Percentiles rank a stretch among this genome's conserved stretches.
phyloP scores from a whole-genome alignment of 192 early-diverging fungal species.

The Podila clonocystis region DNA sequence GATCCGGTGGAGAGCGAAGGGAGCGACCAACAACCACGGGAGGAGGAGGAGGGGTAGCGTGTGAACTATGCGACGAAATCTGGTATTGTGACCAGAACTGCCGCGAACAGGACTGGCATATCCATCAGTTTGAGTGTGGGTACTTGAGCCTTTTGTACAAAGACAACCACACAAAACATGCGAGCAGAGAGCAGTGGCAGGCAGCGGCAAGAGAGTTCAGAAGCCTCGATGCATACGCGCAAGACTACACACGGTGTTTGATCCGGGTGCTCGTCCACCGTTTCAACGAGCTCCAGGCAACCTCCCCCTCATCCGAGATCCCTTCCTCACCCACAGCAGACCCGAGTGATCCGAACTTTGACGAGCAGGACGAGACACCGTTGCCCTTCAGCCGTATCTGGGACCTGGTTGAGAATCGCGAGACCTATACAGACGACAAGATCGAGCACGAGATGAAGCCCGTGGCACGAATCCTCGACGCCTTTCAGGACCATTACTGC shows the following conservation, averaged over 20 bases:
- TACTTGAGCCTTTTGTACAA: slow-evolving; percentile 4
- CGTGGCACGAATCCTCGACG: slow-evolving; percentile 21
- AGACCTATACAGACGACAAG: not conserved
- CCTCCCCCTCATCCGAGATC: not conserved
- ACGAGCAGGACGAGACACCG: not conserved
- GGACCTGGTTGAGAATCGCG: slow-evolving; percentile 11
- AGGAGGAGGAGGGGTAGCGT: not conserved
- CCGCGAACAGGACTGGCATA: slow-evolving; percentile 8
- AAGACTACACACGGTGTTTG: slow-evolving; percentile 16
- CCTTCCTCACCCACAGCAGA: not conserved
- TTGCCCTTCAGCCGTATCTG: slow-evolving; percentile 1
- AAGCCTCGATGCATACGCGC: not conserved
- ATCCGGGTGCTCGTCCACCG: slow-evolving; percentile 11
- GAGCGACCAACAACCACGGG: not conserved
- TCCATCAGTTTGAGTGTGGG: slow-evolving; percentile 13
- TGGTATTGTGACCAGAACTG: slow-evolving; percentile 26
- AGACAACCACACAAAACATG: too few relatives aligned
- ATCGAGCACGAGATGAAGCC: slow-evolving; percentile 8
- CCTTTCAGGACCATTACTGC: slow-evolving; percentile 4
- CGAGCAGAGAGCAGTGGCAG: not conserved
- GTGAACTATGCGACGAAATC: slow-evolving; percentile 1
- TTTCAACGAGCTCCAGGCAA: slow-evolving; percentile 7
- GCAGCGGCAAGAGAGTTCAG: not conserved
- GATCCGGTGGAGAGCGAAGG: not conserved
- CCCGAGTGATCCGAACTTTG: not conserved